Evolutionary conservation across 768 basidiomycete species (phyloP), one percentile per base, ranked within the genome.

Genomic region (Tulasnella sp.): DNA sequence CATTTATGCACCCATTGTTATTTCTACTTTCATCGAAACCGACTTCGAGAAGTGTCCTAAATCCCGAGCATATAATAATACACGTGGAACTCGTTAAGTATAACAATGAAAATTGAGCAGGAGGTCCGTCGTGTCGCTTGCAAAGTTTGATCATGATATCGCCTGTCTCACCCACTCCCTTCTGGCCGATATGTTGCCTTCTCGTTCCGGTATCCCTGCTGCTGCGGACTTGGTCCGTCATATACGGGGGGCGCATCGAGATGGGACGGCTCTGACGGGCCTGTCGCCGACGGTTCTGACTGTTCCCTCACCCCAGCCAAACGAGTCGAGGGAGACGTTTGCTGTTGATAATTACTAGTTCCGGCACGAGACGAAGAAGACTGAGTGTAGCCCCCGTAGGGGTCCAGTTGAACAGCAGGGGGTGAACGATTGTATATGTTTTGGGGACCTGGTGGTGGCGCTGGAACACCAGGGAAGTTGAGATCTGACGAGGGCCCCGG

Each of bases 401-500:
- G 41, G 43, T 41, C 42, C 43, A 42, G 9, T 24, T 55, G n/a
- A 42, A 25, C 2, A 55, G 30, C 11, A 21, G 51, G 17, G 12
- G 30, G 10, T 25, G 51, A 21, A 30, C 30, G 9, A 30, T 22
- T 21, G 30, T 38, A 38, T 30, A 43, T 17, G 53, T n/a, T 19
- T 15, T 24, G 22, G 53, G 53, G 2, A 4, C 5, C 24, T 19
- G 17, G 21, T 25, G 29, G 24, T 2, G 41, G n/a, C 11, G 42
- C 19, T 4, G 54, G 54, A 15, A 27, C 54, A 12, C 54, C 54
- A 56, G 54, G 43, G 54, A 56, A 56, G 44, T 56, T 56, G 38
- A 56, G 42, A 56, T 56, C 54, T 30, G 19, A 38, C 7, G 34
- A 38, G 34, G 7, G 7, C 15, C 34, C 15, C 15, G 34, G 7